A percentile compares a stretch with the other conserved stretches of the same genome.
Conservation (phyloP, 2,329 filamentous ascomycete genomes). For the Pseudogymnoascus sp. region DNA sequence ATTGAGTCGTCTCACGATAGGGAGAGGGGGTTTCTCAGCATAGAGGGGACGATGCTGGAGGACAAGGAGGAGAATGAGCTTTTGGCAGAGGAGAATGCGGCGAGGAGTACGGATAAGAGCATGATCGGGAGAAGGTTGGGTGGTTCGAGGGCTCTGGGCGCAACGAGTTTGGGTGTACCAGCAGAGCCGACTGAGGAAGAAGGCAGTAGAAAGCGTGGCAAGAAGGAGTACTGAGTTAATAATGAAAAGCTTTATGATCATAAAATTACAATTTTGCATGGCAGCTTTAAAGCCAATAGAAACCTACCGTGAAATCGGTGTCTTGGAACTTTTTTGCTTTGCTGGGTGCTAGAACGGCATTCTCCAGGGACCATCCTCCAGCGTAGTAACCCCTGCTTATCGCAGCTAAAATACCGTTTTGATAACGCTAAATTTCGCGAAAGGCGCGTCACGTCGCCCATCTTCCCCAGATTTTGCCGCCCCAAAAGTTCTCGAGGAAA, state of each 20-base stretch:
- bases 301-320: not conserved
- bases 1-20: constrained; percentile 72
- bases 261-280: not conserved
- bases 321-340: not conserved
- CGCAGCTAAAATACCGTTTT: not conserved
- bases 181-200: constrained; percentile 14
- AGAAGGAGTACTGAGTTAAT: constrained; percentile 1
- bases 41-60: constrained; percentile 79
- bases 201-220: not conserved
- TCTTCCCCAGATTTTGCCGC: not conserved
- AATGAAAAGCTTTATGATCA: constrained; percentile 5
- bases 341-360: not conserved
- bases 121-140: constrained; percentile 33
- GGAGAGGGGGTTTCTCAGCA: constrained; percentile 70
- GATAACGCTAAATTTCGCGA: constrained; percentile 5
- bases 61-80: constrained; percentile 57
- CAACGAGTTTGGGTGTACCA: constrained; percentile 25
- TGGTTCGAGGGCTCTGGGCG: constrained; percentile 24
- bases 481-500: not conserved
- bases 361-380: not conserved
- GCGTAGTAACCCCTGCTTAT: constrained; percentile 2
- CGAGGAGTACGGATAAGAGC: constrained; percentile 31
- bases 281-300: not conserved
- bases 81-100: constrained; percentile 43
- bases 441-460: not conserved